A percentile compares a stretch with the other conserved stretches of the same genome.
These are phyloP conservation scores for Microcos paniculata DNA, from an alignment of 345 rosid genomes.

Conservation along the genomic window DNA sequence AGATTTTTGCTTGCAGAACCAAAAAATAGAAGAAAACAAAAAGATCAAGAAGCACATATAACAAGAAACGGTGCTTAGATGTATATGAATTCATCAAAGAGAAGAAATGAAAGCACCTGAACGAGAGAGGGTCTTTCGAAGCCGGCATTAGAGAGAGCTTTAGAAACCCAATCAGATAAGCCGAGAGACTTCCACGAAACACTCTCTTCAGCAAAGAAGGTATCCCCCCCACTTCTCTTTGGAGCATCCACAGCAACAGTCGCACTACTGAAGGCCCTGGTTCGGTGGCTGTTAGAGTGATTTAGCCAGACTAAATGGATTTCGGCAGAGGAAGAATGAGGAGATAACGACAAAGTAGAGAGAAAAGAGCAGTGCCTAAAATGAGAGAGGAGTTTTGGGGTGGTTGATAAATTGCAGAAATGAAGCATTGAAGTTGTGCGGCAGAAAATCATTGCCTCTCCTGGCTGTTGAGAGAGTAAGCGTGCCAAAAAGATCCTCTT, in stretches of 20 bases:
- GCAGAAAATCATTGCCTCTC: neutral
- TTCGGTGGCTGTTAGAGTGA: slow-evolving; percentile 26
- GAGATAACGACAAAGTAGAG: slow-evolving; percentile 23
- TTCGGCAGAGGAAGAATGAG: slow-evolving; percentile 21
- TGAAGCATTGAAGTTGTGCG: slow-evolving; percentile 52
- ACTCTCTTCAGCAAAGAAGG: slow-evolving; percentile 61
- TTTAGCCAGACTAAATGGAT: slow-evolving; percentile 33
- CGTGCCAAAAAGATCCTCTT: slow-evolving; percentile 71
- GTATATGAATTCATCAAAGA: neutral
- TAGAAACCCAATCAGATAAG: slow-evolving; percentile 57
- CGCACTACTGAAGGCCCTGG: slow-evolving; percentile 32
- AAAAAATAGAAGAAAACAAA: too few relatives aligned
- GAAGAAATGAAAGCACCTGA: slow-evolving; percentile 46
- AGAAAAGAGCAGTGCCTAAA: slow-evolving; percentile 34
- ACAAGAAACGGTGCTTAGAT: neutral
- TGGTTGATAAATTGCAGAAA: slow-evolving; percentile 32
- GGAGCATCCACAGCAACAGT: slow-evolving; percentile 31
- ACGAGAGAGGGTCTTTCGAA: slow-evolving; percentile 77
- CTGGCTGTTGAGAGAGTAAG: slow-evolving; percentile 23
- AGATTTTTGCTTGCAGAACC: too few relatives aligned
- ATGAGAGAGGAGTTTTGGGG: slow-evolving; percentile 42
- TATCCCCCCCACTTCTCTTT: slow-evolving; percentile 34
- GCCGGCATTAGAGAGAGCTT: slow-evolving; percentile 63
- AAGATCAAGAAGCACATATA: neutral
- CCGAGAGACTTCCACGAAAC: slow-evolving; percentile 88